Percentiles rank a stretch among this genome's conserved stretches.
Conservation (phyloP, 345 rosid species). For the Gossypioides kirkii region DNA sequence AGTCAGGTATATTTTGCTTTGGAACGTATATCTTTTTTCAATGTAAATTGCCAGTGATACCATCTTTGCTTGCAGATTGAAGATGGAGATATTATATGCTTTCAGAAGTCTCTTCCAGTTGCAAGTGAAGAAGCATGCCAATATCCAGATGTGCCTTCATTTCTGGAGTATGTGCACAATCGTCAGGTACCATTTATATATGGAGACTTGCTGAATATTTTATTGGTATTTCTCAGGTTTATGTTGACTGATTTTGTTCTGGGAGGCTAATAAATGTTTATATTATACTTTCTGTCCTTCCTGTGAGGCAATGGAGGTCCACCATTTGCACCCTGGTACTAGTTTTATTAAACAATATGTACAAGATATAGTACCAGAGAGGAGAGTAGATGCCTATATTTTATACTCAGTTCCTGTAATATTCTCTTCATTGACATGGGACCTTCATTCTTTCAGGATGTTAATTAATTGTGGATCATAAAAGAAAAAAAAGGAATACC, state of each 20-base stretch:
- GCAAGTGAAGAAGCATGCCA: slow-evolving; percentile 49
- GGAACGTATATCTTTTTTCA: background rate
- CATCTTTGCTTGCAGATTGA: slow-evolving; percentile 51
- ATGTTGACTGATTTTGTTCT: background rate
- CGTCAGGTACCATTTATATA: slow-evolving; percentile 58
- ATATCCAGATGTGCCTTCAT: slow-evolving; percentile 82
- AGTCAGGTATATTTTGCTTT: slow-evolving; percentile 58
- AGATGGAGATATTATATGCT: slow-evolving; percentile 97
- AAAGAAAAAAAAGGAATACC: background rate
- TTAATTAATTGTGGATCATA: background rate
- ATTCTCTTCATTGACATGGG: background rate
- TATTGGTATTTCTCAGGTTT: slow-evolving; percentile 1
- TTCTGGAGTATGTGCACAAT: slow-evolving; percentile 87
- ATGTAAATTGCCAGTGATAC: slow-evolving; percentile 3
- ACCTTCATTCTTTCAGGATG: slow-evolving; percentile 8
- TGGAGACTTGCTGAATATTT: background rate
- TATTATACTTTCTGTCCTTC: background rate
- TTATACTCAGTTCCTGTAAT: background rate
- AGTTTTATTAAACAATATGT: background rate
- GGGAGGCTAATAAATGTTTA: background rate
- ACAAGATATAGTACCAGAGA: background rate
- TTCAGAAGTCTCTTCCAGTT: slow-evolving; percentile 58
- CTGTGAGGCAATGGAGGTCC: background rate
- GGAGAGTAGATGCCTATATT: background rate
- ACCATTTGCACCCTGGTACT: background rate